Evolutionary conservation across 164 flowering plant genomes (phyloP), one percentile per base, ranked within the genome.

Genomic region (Magnolia officinalis): DNA sequence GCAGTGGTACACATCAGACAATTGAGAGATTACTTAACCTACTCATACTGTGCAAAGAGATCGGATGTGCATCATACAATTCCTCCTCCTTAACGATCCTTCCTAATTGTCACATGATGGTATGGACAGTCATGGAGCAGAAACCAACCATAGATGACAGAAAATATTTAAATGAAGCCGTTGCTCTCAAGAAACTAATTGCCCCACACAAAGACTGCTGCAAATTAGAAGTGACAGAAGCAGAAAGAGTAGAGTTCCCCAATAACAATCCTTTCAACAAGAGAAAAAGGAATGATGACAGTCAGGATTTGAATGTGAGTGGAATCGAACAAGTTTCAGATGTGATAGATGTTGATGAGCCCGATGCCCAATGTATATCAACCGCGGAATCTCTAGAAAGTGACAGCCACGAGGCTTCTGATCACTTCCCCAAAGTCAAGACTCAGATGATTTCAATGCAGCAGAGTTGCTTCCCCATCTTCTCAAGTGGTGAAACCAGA

Each of bases 191-290:
- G 50, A 87, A 84, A 68, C 69, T 91, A 63, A 66, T 82, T n/a
- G 58, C 59, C 4, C 79, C 83, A 13, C 49, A 29, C 1, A 61
- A 84, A 67, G 49, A 64, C 29, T 63, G 19, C 37, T 67, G 63
- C 21, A 72, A 74, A 51, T 8, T 45, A 52, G 74, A 50, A 49
- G 64, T 51, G 0, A 24, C 50, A 23, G 68, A n/a, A 20, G 52
- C 3, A 19, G 82, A 75, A 65, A 73, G 14, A 67, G 61, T 14
- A 63, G 73, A 50, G 37, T 67, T 79, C 74, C 93, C 91, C 4
- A 71, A 86, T 79, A 89, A 90, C 81, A 93, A 93, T 69, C 94
- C 93, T 13, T 93, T 91, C 87, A 88, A 77, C 83, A 93, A 72
- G 74, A 78, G 86, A 76, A 87, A 86, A 73, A 6, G 31, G 9